Conservation (phyloP, 805 yeast genomes). For the Metschnikowia rubicola region DNA sequence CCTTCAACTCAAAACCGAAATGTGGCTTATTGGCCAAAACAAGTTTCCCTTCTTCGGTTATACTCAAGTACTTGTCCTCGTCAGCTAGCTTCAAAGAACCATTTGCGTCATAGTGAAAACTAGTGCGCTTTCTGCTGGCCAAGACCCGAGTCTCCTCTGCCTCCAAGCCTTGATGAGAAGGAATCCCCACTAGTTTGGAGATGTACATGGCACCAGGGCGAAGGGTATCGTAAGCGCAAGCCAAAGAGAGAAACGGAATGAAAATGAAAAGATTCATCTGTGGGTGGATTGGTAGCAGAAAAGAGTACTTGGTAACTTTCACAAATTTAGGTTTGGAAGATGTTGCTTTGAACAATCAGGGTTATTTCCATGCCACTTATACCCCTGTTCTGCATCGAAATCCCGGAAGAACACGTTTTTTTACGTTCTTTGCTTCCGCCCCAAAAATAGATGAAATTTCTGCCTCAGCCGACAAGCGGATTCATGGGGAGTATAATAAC, state of each 20-base stretch:
- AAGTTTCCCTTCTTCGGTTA: neutral
- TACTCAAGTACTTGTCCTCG: neutral
- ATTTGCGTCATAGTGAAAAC: neutral
- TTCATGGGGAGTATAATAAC: no score
- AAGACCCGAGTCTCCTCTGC: neutral
- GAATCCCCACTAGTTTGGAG: neutral
- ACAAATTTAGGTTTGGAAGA: no score
- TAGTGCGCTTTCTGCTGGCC: neutral
- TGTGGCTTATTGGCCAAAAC: neutral
- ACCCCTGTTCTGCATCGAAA: no score
- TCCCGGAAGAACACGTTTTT: no score
- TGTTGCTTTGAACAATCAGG: no score
- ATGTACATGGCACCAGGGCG: neutral
- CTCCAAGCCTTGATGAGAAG: neutral
- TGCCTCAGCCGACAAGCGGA: no score
- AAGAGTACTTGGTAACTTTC: neutral
- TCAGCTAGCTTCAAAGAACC: neutral
- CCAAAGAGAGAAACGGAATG: neutral
- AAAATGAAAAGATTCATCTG: neutral
- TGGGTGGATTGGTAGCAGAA: neutral
- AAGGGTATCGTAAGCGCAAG: neutral
- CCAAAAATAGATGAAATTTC: no score
- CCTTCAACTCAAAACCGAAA: neutral
- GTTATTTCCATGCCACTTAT: no score
- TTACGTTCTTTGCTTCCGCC: no score